Evolutionary conservation across 495 filamentous ascomycete genomes (phyloP).

Genomic region (Podospora australis): DNA sequence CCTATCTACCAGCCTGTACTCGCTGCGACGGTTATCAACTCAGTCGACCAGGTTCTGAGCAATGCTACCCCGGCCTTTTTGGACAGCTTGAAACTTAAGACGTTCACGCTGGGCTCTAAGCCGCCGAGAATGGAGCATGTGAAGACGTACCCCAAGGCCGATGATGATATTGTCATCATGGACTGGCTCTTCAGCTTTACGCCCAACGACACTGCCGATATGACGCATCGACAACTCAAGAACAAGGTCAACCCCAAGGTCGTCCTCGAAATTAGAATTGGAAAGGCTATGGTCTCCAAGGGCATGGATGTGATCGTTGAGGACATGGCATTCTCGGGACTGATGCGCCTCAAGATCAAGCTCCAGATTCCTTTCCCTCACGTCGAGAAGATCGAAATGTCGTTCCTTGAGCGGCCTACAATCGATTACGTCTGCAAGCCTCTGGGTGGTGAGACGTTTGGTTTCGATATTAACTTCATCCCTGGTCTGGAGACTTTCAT

Average conservation of each 20-base stretch:
- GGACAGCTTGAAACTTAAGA: conserved; percentile 85
- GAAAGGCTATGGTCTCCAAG: conserved; percentile 92
- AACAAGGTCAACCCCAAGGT: conserved; percentile 97
- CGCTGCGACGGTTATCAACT: conserved; percentile 82
- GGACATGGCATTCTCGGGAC: conserved; percentile 88
- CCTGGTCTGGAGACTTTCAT: conserved; percentile 91
- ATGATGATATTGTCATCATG: conserved; percentile 94
- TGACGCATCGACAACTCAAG: conserved; percentile 84
- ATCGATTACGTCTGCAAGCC: conserved; percentile 98
- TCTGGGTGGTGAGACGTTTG: conserved; percentile 87
- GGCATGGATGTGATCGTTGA: conserved; percentile 96
- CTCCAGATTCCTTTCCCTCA: conserved; percentile 94
- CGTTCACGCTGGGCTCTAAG: conserved; percentile 88
- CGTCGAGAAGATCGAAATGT: conserved; percentile 85
- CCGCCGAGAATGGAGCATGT: conserved; percentile 94
- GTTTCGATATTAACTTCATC: conserved; percentile 98
- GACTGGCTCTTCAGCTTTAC: conserved; percentile 99
- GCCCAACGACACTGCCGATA: conserved; percentile 84
- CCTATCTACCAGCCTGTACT: conserved; percentile 95
- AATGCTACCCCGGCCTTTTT: conserved; percentile 85
- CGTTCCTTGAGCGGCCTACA: conserved; percentile 64
- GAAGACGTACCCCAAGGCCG: conserved; percentile 93
- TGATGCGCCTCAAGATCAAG: conserved; percentile 96
- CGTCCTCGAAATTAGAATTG: conserved; percentile 84
- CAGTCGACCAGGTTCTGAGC: conserved; percentile 92